Base-by-base conservation (phyloP, 352 stramenopile species). In the Globisporangium acanthophoron region DNA sequence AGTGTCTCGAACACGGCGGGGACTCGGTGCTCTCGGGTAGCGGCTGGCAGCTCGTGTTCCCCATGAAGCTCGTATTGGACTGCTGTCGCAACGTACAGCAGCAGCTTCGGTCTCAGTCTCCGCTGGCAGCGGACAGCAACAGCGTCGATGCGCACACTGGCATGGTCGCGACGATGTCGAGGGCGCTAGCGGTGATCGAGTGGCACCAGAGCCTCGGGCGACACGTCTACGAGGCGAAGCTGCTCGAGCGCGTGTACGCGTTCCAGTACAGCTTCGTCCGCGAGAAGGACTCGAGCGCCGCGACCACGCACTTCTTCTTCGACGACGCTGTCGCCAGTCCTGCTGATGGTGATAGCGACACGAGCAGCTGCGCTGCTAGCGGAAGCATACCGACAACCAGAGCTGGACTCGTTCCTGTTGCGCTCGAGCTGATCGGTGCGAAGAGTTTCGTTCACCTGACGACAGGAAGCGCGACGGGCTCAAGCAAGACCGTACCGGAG, bases 201-300 rank as follows among this genome's bases (percentile, higher is more conserved):
- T 80, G 76, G 74, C 74, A 73, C n/a, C 65, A 71, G 27, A 12
- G 54, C 1, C 57, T 87, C 3, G 66, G 63, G 24, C 52, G 50
- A 20, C 55, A 56, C 7, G 64, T 85, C 11, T 85, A 85, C 61
- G 74, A 83, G 44, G 57, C 70, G 4, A 56, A 61, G 8, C 48
- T 82, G 37, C 65, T 87, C 0, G 74, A 85, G 18, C 58, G 62
- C 3, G 58, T 87, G 1, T 69, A 77, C 48, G 16, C 56, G 1
- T 82, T 83, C 48, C 74, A 87, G 45, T 66, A 70, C 44, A 50
- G 54, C 15, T 85, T 87, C 44, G 70, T 69, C 3, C 27, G 33
- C 33, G 33, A 75, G 45, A 41, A 71, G 2, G 54, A 70, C 12
- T 50, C 61, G 8, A 54, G 47, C 27, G 61, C 79, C 18, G 62